Conservation (phyloP, 1,139 yeast species). For the Suhomyces panamericanus region DNA sequence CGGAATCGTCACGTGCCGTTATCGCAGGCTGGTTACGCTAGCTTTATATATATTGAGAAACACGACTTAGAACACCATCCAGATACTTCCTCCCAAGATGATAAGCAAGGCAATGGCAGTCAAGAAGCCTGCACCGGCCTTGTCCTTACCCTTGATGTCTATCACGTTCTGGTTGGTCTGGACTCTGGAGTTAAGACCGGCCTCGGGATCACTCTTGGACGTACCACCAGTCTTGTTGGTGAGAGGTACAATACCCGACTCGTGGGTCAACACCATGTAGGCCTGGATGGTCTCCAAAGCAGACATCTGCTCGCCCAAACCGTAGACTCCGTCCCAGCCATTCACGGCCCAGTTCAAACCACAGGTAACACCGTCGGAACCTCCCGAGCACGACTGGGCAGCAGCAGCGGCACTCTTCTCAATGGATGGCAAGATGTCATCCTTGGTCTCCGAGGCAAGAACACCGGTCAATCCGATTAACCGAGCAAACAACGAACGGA, state of each 20-base stretch:
- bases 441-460: constrained; percentile 63
- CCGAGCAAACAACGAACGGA: constrained; percentile 79
- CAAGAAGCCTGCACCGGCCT: constrained; percentile 50
- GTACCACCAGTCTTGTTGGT: constrained; percentile 62
- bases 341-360: constrained; percentile 73
- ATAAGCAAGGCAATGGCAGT: constrained; percentile 44
- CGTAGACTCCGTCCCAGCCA: constrained; percentile 79
- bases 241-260: constrained; percentile 56
- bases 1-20: not conserved
- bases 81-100: constrained; percentile 41
- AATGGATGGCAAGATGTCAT: constrained; percentile 49
- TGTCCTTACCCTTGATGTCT: constrained; percentile 37
- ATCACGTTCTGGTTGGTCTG: constrained; percentile 37
- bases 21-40: not conserved
- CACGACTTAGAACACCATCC: constrained; percentile 44
- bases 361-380: constrained; percentile 85
- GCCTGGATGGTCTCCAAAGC: constrained; percentile 79
- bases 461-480: constrained; percentile 74
- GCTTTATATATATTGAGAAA: not conserved
- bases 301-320: constrained; percentile 93
- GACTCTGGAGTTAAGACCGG: constrained; percentile 34
- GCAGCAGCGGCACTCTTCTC: constrained; percentile 74
- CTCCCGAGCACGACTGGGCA: constrained; percentile 82
- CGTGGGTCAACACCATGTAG: constrained; percentile 41
- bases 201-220: constrained; percentile 49